Percentiles rank a stretch among this genome's conserved stretches.
phyloP scores from a whole-genome alignment of 1,284 basidiomycete genomes.

The Kalmanozyma brasiliensis region DNA sequence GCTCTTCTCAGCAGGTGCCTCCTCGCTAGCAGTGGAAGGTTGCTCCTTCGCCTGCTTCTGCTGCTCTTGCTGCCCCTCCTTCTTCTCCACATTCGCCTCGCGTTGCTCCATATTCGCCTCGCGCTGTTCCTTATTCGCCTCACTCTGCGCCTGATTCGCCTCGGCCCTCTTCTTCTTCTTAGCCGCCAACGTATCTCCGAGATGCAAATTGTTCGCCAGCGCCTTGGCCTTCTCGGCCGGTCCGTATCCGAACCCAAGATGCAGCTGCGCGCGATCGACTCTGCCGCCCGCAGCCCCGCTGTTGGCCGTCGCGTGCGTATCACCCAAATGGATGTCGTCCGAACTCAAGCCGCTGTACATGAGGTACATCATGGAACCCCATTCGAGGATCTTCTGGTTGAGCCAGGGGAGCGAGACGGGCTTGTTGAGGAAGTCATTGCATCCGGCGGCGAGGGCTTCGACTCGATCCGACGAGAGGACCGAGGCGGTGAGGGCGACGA shows the following conservation, averaged over 20 bases:
- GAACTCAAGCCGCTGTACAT: slow-evolving; percentile 55
- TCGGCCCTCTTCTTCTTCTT: slow-evolving; percentile 41
- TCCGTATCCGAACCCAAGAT: slow-evolving; percentile 44
- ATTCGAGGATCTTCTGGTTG: slow-evolving; percentile 98
- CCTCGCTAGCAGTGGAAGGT: no score
- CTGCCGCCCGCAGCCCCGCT: background rate
- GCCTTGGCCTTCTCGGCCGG: slow-evolving; percentile 47
- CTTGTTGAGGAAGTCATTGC: slow-evolving; percentile 98
- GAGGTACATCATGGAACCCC: slow-evolving; percentile 75
- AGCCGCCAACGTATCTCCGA: slow-evolving; percentile 23
- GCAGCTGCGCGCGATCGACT: slow-evolving; percentile 33
- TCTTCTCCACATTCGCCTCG: slow-evolving; percentile 2
- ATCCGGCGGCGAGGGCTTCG: slow-evolving; percentile 93
- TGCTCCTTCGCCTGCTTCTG: background rate
- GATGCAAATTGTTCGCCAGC: slow-evolving; percentile 50
- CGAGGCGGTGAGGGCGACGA: slow-evolving; percentile 96
- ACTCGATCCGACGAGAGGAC: slow-evolving; percentile 91
- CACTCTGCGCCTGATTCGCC: slow-evolving; percentile 1
- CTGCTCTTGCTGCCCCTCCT: slow-evolving; percentile 3
- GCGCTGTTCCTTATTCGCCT: background rate
- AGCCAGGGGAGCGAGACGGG: slow-evolving; percentile 95
- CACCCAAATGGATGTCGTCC: slow-evolving; percentile 16
- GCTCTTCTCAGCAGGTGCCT: no score
- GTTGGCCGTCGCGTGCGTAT: background rate
- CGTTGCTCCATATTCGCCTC: no score